These are phyloP conservation scores for Pseudogymnoascus destructans DNA, from an alignment of 2,329 filamentous ascomycete species.

Conservation along the genomic window DNA sequence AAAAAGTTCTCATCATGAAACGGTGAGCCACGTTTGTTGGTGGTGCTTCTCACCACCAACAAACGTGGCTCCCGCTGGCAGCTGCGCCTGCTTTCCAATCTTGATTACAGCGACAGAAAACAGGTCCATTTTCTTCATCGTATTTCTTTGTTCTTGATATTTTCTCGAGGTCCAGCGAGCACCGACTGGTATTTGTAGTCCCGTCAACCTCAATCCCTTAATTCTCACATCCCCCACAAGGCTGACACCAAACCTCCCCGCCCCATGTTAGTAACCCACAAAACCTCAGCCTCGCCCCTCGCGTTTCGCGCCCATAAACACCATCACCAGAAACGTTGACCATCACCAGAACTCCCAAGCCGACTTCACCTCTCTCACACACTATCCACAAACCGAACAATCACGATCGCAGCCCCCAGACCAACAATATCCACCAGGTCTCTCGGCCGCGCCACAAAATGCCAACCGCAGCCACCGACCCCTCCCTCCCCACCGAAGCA, in stretches of 20 bases:
- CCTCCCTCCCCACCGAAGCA: constrained; percentile 11
- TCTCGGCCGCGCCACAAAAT: not conserved
- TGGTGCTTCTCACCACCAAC: not conserved
- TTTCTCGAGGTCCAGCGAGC: not conserved
- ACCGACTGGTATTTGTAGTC: not conserved
- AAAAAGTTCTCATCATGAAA: too few species aligned
- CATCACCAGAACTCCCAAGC: not conserved
- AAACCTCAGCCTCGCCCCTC: not conserved
- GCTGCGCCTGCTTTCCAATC: too few species aligned
- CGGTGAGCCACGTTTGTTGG: too few species aligned
- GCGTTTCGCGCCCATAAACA: constrained; percentile 1
- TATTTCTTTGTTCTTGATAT: not conserved
- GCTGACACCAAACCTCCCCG: not conserved
- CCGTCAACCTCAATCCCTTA: not conserved
- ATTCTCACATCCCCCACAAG: not conserved
- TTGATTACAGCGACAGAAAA: not conserved
- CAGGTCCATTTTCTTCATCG: too few species aligned
- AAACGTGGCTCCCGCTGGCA: not conserved
- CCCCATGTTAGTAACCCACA: not conserved
- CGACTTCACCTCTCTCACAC: not conserved
- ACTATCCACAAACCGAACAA: not conserved
- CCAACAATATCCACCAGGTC: not conserved
- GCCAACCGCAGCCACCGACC: not conserved
- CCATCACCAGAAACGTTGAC: not conserved
- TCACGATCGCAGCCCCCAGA: not conserved